Conservation (phyloP, 2,329 filamentous ascomycete species). For the Aureobasidium sp. region DNA sequence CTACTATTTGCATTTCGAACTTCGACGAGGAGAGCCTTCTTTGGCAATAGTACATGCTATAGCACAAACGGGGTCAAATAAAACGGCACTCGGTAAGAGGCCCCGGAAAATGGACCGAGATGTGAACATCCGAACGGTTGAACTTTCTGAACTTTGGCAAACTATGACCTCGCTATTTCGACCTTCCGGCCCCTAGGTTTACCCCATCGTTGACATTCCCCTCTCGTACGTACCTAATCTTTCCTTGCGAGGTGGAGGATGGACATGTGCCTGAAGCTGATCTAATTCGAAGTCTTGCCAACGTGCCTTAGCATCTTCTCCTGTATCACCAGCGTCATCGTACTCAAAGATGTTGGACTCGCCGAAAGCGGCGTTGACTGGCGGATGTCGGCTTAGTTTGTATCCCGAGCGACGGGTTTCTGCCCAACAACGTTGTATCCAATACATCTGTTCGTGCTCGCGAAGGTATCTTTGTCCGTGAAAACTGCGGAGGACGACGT, state of each 20-base stretch:
- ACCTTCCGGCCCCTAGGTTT: not conserved
- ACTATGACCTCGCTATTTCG: not conserved
- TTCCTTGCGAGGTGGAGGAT: not conserved
- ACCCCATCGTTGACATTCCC: not conserved
- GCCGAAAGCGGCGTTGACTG: conserved; percentile 12
- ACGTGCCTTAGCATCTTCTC: conserved; percentile 12
- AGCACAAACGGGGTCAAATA: not conserved
- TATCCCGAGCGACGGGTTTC: conserved; percentile 13
- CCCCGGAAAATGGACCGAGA: no score
- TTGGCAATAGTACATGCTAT: not conserved
- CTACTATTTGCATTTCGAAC: not conserved
- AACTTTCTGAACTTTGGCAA: not conserved
- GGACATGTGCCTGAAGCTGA: not conserved
- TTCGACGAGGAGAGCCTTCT: not conserved
- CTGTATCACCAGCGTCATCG: conserved; percentile 16
- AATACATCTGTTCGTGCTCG: conserved; percentile 27
- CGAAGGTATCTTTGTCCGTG: conserved; percentile 53
- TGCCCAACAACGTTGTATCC: conserved; percentile 20
- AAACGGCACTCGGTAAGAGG: not conserved
- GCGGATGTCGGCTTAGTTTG: conserved; percentile 12
- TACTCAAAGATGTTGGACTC: conserved; percentile 16
- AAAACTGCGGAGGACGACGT: conserved; percentile 54
- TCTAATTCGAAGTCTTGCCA: conserved; percentile 18
- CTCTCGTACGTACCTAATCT: conserved; percentile 2
- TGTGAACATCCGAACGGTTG: not conserved